Evolutionary conservation across 805 yeast genomes (phyloP), one percentile per base, ranked within the genome.

Genomic region (Tetrapisispora nanseiensis): DNA sequence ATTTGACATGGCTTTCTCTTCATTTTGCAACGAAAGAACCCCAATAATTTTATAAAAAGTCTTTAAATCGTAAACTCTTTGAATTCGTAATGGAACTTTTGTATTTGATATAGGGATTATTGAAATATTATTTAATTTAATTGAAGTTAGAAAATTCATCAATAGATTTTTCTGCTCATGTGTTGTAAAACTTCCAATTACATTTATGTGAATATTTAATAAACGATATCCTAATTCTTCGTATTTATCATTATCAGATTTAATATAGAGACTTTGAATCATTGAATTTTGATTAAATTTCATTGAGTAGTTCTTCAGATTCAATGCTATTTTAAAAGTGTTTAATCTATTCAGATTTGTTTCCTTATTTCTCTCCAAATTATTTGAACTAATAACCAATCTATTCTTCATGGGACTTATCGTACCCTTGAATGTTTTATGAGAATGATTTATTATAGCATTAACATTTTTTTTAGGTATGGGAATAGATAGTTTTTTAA

Each of bases 81-180:
- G 9, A 16, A 44, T 32, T 13, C 42, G 31, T 23, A 24, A 9
- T 6, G 47, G 46, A 16, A 46, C 15, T 34, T 15, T 18, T 12
- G 35, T 19, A 9, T 42, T 32, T 2, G 47, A 37, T 3, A 44
- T 30, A 15, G 41, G n/a, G 4, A 42, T n/a, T 37, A 32, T 42
- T 31, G 50, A 18, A 9, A 46, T 13, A 3, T 43, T 39, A 11
- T 4, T 15, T 6, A 46, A 16, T 7, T 44, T 37, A 19, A 36
- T 19, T 11, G 10, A 10, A 8, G 9, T 21, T 21, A 39, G 16
- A 15, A 13, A 39, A 8, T 28, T 20, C 21, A 35, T 4, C 13
- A 35, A 4, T 13, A 35, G 15, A 11, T 22, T 33, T 33, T 33
- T 33, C n/a, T 33, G 37, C 3, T 33, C 19, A 15, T 21, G 2